Evolutionary conservation across 2,329 filamentous ascomycete species (phyloP).

Genomic region (Paramyrothecium roridum): DNA sequence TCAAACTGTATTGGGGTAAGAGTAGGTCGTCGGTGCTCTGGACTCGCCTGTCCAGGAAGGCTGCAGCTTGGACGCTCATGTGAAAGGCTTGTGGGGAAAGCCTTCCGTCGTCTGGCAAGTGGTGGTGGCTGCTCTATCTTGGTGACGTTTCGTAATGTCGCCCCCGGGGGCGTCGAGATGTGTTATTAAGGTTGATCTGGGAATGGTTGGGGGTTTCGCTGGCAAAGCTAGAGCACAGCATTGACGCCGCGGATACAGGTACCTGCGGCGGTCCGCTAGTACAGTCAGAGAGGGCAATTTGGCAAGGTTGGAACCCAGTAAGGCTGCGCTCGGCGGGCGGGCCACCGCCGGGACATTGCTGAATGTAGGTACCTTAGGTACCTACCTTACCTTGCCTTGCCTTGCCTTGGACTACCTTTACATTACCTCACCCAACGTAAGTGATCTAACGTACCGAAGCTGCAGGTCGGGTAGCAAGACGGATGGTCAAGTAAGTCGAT

Average conservation of each 20-base stretch:
- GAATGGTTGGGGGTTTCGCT: background rate
- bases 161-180: background rate
- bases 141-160: background rate
- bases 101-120: background rate
- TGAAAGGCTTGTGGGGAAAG: conserved; percentile 1
- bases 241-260: background rate
- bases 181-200: background rate
- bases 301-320: background rate
- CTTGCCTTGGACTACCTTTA: too few relatives aligned
- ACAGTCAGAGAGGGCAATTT: background rate
- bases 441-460: too few relatives aligned
- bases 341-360: background rate
- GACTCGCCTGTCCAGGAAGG: conserved; percentile 4
- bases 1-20: background rate
- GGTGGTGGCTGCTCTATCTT: background rate
- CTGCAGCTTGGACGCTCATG: conserved; percentile 5
- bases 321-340: background rate
- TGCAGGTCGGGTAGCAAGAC: too few relatives aligned
- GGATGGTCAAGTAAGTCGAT: too few relatives aligned
- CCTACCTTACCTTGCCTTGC: too few relatives aligned
- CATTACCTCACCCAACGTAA: too few relatives aligned
- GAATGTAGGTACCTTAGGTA: too few relatives aligned
- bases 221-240: background rate
- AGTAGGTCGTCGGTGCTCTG: conserved; percentile 1
- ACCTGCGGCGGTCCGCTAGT: background rate